Evolutionary conservation across 2,329 filamentous ascomycete species (phyloP).

Genomic region (Magnaporthiopsis rhizophila): DNA sequence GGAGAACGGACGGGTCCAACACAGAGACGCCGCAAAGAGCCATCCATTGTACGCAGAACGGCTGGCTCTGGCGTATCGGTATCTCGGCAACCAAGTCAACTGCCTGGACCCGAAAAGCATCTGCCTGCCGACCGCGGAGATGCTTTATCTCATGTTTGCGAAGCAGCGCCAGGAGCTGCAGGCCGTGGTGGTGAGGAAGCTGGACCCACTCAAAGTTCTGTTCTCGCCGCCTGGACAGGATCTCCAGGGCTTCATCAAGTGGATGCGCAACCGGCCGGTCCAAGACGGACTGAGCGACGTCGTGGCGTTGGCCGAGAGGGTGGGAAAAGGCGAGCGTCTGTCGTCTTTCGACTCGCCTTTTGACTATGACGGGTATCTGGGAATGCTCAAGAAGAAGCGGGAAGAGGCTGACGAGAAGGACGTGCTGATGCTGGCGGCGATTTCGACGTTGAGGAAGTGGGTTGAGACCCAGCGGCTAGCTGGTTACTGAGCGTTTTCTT

Average conservation of each 20-base stretch:
- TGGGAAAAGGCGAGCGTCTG: background rate
- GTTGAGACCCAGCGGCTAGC: constrained; percentile 1
- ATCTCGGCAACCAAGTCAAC: constrained; percentile 2
- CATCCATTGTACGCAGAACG: too few species aligned
- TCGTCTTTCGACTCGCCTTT: background rate
- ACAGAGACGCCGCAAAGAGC: too few species aligned
- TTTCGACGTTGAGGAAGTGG: constrained; percentile 3
- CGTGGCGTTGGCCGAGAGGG: background rate
- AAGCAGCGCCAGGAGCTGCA: constrained; percentile 5
- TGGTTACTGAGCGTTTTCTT: background rate
- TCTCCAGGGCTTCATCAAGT: background rate
- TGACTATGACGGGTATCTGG: constrained; percentile 7
- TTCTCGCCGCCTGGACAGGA: background rate
- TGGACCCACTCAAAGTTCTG: constrained; percentile 3
- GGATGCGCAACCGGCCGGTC: constrained; percentile 4
- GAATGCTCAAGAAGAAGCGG: constrained; percentile 6
- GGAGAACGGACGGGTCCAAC: too few species aligned
- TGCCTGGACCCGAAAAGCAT: constrained; percentile 4
- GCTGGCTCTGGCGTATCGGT: constrained; percentile 1
- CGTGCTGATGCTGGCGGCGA: constrained; percentile 5
- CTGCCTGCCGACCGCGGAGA: constrained; percentile 3
- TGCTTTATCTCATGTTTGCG: constrained; percentile 2
- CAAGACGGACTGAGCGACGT: constrained; percentile 4
- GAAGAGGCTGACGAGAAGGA: constrained; percentile 5
- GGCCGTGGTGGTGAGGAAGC: background rate